Conservation (phyloP, 108 stramenopile species). For the Conticribra guillardii region DNA sequence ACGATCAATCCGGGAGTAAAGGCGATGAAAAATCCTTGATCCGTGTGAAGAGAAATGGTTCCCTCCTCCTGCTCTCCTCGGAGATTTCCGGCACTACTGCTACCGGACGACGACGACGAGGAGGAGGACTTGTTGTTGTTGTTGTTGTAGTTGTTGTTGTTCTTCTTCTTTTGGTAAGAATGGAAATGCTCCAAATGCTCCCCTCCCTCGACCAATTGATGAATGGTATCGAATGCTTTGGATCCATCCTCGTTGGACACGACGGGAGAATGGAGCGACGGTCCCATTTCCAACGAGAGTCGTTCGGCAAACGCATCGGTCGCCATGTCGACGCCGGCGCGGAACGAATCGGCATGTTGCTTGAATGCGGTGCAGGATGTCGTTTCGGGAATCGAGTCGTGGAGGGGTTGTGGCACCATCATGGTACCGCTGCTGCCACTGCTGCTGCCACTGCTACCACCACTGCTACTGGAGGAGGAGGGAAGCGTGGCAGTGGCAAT, state of each 20-base stretch:
- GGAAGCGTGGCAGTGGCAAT: slow-evolving; percentile 23
- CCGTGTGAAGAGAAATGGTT: slow-evolving; percentile 77
- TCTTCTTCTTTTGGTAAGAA: slow-evolving; percentile 69
- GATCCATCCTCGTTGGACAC: slow-evolving; percentile 1
- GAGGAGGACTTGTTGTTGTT: too few species aligned
- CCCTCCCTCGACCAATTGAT: slow-evolving; percentile 59
- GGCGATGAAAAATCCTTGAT: slow-evolving; percentile 82
- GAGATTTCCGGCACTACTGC: too few species aligned
- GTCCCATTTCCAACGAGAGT: slow-evolving; percentile 16
- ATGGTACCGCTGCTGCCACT: neutral
- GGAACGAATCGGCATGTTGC: slow-evolving; percentile 4
- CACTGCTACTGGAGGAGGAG: too few species aligned
- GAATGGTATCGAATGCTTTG: slow-evolving; percentile 26
- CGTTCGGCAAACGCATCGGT: slow-evolving; percentile 26
- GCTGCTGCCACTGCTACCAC: slow-evolving; percentile 1
- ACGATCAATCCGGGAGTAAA: slow-evolving; percentile 70
- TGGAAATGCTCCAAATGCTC: slow-evolving; percentile 91
- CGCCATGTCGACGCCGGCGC: slow-evolving; percentile 17
- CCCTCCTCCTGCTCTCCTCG: neutral
- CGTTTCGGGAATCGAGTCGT: neutral
- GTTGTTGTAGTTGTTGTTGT: too few species aligned
- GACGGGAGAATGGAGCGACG: slow-evolving; percentile 27
- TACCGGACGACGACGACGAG: too few species aligned
- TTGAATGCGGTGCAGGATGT: slow-evolving; percentile 8
- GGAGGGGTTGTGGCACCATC: neutral